Evolutionary conservation across 1,139 yeast species (phyloP).

Genomic region (Taphrina populina): DNA sequence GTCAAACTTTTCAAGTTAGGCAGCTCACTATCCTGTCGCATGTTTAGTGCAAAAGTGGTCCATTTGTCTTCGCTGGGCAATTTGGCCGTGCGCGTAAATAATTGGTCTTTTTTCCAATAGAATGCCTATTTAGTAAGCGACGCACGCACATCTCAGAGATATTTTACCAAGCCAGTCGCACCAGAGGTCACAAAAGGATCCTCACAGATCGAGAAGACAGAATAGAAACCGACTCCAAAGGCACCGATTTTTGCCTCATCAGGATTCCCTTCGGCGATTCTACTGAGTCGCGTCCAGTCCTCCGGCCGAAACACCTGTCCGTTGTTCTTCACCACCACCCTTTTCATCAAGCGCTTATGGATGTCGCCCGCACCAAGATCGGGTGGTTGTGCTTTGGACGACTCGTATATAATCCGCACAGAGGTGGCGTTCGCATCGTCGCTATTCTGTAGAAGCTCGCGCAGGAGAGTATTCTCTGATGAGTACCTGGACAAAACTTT

Average conservation of each 20-base stretch:
- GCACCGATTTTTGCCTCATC: conserved; percentile 99
- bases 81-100: conserved; percentile 44
- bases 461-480: conserved; percentile 33
- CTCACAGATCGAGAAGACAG: conserved; percentile 95
- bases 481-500: conserved; percentile 34
- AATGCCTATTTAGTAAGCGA: conserved; percentile 42
- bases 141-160: background rate
- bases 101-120: conserved; percentile 48
- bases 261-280: conserved; percentile 54
- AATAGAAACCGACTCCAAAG: conserved; percentile 99
- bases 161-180: conserved; percentile 40
- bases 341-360: background rate
- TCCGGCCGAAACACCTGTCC: conserved; percentile 46
- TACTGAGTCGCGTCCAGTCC: conserved; percentile 49
- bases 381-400: background rate
- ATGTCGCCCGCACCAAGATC: background rate
- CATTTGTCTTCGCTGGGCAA: conserved; percentile 42
- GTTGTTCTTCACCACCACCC: conserved; percentile 41
- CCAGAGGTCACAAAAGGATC: conserved; percentile 51
- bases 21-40: conserved; percentile 41
- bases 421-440: conserved; percentile 49
- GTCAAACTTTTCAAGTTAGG: conserved; percentile 47
- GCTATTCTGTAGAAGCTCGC: conserved; percentile 42
- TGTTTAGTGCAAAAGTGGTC: conserved; percentile 48
- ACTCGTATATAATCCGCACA: conserved; percentile 43